Evolutionary conservation across 768 basidiomycete genomes (phyloP).

Genomic region (Strobilomyces echinocephalus): DNA sequence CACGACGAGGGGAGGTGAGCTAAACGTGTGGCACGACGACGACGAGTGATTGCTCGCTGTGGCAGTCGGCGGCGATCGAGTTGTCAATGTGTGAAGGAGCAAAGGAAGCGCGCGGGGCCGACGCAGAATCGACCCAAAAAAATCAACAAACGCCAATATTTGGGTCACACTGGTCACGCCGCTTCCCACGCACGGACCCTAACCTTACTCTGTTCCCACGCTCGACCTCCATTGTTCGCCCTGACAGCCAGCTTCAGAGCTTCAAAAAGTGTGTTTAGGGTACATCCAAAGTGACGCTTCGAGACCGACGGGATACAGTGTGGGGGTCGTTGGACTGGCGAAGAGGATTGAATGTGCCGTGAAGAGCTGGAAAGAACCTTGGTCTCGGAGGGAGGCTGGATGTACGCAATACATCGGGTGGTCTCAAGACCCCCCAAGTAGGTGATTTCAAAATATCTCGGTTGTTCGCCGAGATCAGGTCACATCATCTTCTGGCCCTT

Average conservation of each 20-base stretch:
- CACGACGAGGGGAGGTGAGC: slow-evolving; percentile 17
- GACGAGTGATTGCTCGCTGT: slow-evolving; percentile 40
- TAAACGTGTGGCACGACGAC: slow-evolving; percentile 37
- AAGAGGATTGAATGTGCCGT: background rate
- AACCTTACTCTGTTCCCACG: slow-evolving; percentile 35
- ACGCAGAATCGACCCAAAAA: slow-evolving; percentile 37
- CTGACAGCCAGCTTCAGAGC: background rate
- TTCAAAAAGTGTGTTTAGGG: background rate
- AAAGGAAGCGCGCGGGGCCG: slow-evolving; percentile 45
- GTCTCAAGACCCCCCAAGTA: slow-evolving; percentile 25
- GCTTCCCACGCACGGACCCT: slow-evolving; percentile 44
- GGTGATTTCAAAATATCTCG: slow-evolving; percentile 11
- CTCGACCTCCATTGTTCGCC: slow-evolving; percentile 23
- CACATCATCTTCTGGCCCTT: background rate
- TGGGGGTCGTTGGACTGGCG: background rate
- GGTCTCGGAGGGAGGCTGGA: background rate
- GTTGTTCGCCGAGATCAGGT: background rate
- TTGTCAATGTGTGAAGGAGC: slow-evolving; percentile 40
- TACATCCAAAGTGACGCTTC: background rate
- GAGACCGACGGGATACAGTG: background rate
- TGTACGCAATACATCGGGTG: slow-evolving; percentile 13
- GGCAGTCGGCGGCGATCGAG: slow-evolving; percentile 47
- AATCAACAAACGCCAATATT: slow-evolving; percentile 39
- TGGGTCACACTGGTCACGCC: slow-evolving; percentile 32
- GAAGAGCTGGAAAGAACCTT: background rate